Percentiles rank a stretch among this genome's conserved stretches.
Evolutionary conservation across 306 rosid genomes (phyloP).

Genomic region (Begonia peltatifolia): DNA sequence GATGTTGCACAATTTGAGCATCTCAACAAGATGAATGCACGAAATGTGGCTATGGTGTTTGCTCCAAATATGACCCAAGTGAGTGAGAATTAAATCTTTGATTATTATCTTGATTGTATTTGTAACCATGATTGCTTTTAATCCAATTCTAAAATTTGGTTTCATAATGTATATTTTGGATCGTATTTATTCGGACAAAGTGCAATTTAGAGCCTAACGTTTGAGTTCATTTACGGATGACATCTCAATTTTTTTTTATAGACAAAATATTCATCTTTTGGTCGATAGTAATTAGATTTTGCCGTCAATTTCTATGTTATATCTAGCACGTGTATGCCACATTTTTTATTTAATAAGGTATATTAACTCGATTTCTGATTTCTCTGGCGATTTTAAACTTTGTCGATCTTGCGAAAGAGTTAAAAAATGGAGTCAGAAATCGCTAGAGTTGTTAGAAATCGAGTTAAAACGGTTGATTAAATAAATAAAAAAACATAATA

Average conservation of each 20-base stretch:
- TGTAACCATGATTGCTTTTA: neutral
- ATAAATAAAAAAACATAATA: no score
- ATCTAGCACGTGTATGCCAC: no score
- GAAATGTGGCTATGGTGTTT: conserved; percentile 95
- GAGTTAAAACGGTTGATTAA: no score
- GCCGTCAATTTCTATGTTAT: no score
- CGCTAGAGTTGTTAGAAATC: no score
- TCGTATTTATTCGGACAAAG: neutral
- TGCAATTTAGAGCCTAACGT: neutral
- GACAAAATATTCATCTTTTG: no score
- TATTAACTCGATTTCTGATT: no score
- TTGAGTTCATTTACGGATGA: neutral
- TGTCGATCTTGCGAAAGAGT: no score
- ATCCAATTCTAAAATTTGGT: neutral
- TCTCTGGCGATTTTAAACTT: no score
- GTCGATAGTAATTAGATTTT: no score
- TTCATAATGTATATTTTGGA: neutral
- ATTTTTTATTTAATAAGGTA: no score
- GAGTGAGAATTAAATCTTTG: conserved; percentile 20
- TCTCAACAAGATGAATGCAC: conserved; percentile 94
- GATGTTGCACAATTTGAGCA: conserved; percentile 85
- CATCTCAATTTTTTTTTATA: neutral
- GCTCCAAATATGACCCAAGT: conserved; percentile 99
- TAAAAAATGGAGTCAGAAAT: no score
- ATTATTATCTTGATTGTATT: neutral